phyloP scores from a whole-genome alignment of 2,329 filamentous ascomycete species.

The Magnaporthiopsis poae region DNA sequence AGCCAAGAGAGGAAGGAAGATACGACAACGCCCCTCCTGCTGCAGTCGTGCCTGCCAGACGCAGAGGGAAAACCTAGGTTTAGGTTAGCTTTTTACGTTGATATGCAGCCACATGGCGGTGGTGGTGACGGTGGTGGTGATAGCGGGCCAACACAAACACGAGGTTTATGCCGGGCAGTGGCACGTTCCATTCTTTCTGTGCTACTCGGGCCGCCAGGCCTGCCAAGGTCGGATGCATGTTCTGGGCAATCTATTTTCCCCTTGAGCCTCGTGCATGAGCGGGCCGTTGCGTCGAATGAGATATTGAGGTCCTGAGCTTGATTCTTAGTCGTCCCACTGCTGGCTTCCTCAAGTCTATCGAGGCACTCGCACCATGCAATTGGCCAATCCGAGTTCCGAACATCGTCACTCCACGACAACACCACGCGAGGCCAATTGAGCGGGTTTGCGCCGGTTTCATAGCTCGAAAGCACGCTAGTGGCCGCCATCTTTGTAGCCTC shows the following conservation, averaged over 20 bases:
- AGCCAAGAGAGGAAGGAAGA: background rate
- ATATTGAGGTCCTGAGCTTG: background rate
- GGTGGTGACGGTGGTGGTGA: too few relatives aligned
- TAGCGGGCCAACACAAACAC: background rate
- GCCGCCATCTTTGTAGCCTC: too few relatives aligned
- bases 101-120: background rate
- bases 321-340: too few relatives aligned
- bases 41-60: background rate
- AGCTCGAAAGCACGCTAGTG: too few relatives aligned
- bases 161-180: background rate
- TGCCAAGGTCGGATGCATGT: too few relatives aligned
- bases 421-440: conserved; percentile 3
- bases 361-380: too few relatives aligned
- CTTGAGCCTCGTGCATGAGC: too few relatives aligned
- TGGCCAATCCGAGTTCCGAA: too few relatives aligned
- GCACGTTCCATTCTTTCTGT: background rate
- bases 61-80: background rate
- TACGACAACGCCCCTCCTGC: background rate
- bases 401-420: background rate
- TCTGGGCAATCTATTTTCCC: too few relatives aligned
- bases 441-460: background rate
- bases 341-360: too few relatives aligned
- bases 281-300: background rate
- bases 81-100: background rate
- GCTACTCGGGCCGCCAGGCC: too few relatives aligned